These are phyloP conservation scores for Diplodia sapinea DNA, from an alignment of 2,329 filamentous ascomycete genomes.

Conservation along the genomic window DNA sequence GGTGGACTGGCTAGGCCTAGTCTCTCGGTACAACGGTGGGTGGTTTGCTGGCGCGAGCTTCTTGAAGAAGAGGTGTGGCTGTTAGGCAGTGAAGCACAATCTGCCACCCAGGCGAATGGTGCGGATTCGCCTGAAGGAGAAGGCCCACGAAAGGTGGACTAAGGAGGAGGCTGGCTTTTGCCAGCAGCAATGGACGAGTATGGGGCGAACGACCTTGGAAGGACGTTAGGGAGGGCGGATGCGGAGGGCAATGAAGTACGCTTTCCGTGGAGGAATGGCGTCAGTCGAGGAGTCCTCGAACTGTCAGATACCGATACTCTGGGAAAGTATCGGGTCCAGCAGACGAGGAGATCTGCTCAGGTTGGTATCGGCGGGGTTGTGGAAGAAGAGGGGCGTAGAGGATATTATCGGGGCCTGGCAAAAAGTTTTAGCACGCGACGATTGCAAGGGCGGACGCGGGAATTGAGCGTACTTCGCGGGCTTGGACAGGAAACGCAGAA, in stretches of 20 bases:
- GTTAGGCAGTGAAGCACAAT: constrained; percentile 79
- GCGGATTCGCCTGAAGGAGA: constrained; percentile 93
- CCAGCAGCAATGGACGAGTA: constrained; percentile 71
- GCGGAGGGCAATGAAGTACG: constrained; percentile 80
- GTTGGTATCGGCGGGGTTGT: constrained; percentile 39
- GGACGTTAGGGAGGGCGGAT: constrained; percentile 90
- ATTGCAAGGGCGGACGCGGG: too few relatives aligned
- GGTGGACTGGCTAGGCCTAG: constrained; percentile 20
- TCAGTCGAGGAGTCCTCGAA: constrained; percentile 66
- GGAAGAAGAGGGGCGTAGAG: constrained; percentile 48
- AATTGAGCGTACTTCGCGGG: constrained; percentile 79
- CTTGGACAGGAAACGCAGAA: constrained; percentile 92
- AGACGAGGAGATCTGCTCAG: constrained; percentile 72
- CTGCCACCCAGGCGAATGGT: constrained; percentile 94
- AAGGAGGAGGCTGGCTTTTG: constrained; percentile 76
- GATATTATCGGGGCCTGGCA: constrained; percentile 72
- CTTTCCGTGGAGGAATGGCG: constrained; percentile 88
- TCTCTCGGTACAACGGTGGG: constrained; percentile 7
- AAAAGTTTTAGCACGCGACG: constrained; percentile 10
- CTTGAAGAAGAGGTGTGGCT: constrained; percentile 36
- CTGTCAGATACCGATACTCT: constrained; percentile 84
- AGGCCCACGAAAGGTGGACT: constrained; percentile 77
- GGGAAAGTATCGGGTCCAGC: constrained; percentile 82
- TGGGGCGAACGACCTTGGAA: constrained; percentile 65
- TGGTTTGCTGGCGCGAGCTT: not conserved